Evolutionary conservation across 2,329 filamentous ascomycete species (phyloP), one percentile per base, ranked within the genome.

Genomic region (Microsporum ferrugineum): DNA sequence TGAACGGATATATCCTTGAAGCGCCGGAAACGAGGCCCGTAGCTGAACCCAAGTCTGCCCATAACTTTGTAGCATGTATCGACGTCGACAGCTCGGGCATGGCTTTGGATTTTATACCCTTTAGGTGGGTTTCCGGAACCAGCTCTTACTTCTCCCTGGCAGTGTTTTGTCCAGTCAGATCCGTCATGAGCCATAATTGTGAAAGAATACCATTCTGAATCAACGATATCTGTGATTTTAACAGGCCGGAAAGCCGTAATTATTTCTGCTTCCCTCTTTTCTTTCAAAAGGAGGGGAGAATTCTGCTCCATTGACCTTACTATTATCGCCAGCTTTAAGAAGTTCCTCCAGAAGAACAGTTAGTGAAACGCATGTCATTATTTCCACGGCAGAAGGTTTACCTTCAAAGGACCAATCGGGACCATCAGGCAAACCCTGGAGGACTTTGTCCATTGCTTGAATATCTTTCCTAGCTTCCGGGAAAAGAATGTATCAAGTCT

Each of bases 121-220:
- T 34, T 17, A 5, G 12, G 31, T 5, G 34, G 51, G 2, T 36
- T 38, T 34, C n/a, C 29, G 4, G 51, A 8, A 8, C 43, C 43
- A 29, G 43, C 43, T 17, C 17, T 47, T 17, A 55, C 51, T 23
- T 69, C 45, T 2, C 71, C 66, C 41, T 45, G 12, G 56, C 69
- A 69, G 45, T 71, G 68, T 45, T 69, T 69, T 14, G 49, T 66
- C 65, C 66, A 70, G 1, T 3, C 57, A 8, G 27, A 49, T 1
- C 60, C 60, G 4, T 67, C 67, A 38, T 62, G 62, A 7, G 66
- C 61, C 7, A 69, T 68, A 1, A 55, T 59, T 7, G 73, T 68
- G 6, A 55, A 55, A 5, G 29, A 33, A n/a, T 38, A 55, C 51
- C 51, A 55, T n/a, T 33, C 29, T 7, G 31, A 34, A 5, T 55